Conservation (phyloP, 2,329 filamentous ascomycete species). For the Claviceps cyperi region DNA sequence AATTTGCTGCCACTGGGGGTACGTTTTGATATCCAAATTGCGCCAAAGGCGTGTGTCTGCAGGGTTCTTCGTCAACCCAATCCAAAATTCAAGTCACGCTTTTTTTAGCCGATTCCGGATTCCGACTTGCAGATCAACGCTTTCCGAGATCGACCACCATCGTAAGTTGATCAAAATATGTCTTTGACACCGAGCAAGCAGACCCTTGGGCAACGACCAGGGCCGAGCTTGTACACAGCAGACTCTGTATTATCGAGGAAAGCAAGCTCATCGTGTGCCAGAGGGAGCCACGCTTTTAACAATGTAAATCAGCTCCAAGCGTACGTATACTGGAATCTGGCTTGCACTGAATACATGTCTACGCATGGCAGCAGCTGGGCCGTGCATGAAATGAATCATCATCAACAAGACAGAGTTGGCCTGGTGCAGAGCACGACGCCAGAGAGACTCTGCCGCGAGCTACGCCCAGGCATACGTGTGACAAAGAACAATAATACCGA, state of each 20-base stretch:
- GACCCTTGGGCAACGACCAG: slow-evolving; percentile 31
- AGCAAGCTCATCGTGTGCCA: slow-evolving; percentile 36
- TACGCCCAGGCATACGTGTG: slow-evolving; percentile 28
- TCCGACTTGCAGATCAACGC: too few species aligned
- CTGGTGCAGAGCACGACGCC: slow-evolving; percentile 34
- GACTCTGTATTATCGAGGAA: slow-evolving; percentile 33
- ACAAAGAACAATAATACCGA: slow-evolving; percentile 22
- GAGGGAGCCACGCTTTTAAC: slow-evolving; percentile 37
- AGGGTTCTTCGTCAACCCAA: too few species aligned
- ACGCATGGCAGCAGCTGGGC: slow-evolving; percentile 30
- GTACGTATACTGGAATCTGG: slow-evolving; percentile 13
- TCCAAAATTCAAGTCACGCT: too few species aligned
- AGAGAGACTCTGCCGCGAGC: slow-evolving; percentile 27
- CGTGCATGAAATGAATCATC: slow-evolving; percentile 19
- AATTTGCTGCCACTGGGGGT: too few species aligned
- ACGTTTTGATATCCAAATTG: too few species aligned
- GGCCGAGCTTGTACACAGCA: slow-evolving; percentile 34
- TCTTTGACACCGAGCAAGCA: too few species aligned
- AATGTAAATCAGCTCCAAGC: slow-evolving; percentile 12
- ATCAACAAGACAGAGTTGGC: slow-evolving; percentile 31
- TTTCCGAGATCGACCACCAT: too few species aligned
- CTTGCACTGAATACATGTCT: slow-evolving; percentile 23
- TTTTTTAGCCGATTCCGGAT: too few species aligned
- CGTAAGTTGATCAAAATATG: too few species aligned
- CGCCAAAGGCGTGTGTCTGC: too few species aligned